These are phyloP conservation scores for Calonectria leucothoes DNA, from an alignment of 2,329 filamentous ascomycete species.

Conservation along the genomic window DNA sequence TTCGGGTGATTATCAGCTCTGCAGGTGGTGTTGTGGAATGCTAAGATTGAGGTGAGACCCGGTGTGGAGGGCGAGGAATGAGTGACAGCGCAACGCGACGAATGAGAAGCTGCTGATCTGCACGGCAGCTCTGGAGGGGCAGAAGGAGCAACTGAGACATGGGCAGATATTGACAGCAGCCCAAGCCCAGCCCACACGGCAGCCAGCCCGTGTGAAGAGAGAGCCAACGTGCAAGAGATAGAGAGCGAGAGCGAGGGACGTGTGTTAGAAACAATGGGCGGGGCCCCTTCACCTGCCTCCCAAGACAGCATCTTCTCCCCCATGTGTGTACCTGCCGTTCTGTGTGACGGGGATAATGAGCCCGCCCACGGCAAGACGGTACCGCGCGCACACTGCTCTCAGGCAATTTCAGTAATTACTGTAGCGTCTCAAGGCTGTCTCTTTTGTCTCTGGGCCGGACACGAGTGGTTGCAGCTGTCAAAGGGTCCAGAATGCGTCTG, in stretches of 20 bases:
- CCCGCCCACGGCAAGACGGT: neutral
- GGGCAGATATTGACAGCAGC: neutral
- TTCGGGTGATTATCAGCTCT: constrained; percentile 13
- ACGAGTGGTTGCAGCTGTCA: constrained; percentile 12
- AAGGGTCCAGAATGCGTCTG: neutral
- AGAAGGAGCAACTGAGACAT: neutral
- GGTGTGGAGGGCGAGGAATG: neutral
- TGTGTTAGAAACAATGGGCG: neutral
- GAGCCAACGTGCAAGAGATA: neutral
- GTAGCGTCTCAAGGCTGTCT: neutral
- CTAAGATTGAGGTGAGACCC: constrained; percentile 15
- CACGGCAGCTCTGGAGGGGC: neutral
- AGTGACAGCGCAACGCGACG: neutral
- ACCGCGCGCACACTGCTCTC: too few relatives aligned
- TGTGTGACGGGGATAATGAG: neutral
- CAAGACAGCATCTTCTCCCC: neutral
- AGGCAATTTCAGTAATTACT: too few relatives aligned
- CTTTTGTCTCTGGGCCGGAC: neutral
- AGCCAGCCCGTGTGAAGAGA: neutral
- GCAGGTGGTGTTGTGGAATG: constrained; percentile 10
- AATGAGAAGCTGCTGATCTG: neutral
- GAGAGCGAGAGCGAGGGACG: neutral
- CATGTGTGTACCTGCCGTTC: neutral
- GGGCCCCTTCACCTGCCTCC: neutral
- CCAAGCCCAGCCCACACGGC: neutral